A percentile compares a stretch with the other conserved stretches of the same genome.
Evolutionary conservation across 805 yeast species (phyloP).

Genomic region (Starmerella vaccinii): DNA sequence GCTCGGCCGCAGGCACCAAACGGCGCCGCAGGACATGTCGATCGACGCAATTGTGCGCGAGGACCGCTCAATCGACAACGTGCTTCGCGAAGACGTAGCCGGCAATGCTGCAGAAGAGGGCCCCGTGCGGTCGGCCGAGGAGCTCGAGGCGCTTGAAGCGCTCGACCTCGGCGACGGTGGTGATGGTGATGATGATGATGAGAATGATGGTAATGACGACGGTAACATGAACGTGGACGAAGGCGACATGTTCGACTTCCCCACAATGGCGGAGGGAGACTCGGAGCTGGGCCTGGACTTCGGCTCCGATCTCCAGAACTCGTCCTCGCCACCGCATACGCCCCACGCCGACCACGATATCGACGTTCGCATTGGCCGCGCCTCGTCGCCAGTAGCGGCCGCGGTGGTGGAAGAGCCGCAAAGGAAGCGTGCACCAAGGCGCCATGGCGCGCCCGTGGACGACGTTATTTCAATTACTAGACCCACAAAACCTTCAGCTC

Average conservation of each 20-base stretch:
- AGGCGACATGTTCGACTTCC: conserved; percentile 1
- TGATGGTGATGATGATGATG: neutral
- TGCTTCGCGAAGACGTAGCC: too few species aligned
- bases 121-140: conserved; percentile 13
- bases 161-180: conserved; percentile 15
- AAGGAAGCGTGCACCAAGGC: neutral
- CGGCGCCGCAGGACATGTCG: conserved; percentile 10
- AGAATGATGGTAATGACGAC: neutral
- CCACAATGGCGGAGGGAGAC: neutral
- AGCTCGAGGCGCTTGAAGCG: conserved; percentile 9
- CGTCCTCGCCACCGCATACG: conserved; percentile 19
- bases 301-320: conserved; percentile 17
- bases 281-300: conserved; percentile 11
- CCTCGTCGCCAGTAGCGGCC: neutral
- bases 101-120: neutral
- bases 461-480: conserved; percentile 10
- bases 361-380: neutral
- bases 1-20: neutral
- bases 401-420: neutral
- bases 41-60: conserved; percentile 19
- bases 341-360: conserved; percentile 10
- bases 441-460: conserved; percentile 15
- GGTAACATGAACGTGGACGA: neutral
- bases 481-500: conserved; percentile 7
- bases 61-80: conserved; percentile 9